Percentiles rank a stretch among this genome's conserved stretches.
phyloP scores from a whole-genome alignment of 306 rosid genomes.

The Parietaria judaica region DNA sequence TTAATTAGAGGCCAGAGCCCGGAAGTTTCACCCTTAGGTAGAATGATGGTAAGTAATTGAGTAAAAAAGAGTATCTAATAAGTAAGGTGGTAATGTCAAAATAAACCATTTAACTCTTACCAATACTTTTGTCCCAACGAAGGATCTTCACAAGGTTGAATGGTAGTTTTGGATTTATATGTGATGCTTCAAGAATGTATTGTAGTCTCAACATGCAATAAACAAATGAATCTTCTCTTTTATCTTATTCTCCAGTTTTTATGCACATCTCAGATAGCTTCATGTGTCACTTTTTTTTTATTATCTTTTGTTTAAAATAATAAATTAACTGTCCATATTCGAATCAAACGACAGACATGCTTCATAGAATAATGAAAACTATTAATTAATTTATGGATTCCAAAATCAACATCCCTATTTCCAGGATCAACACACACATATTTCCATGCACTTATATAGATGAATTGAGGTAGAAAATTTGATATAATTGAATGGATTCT shows the following conservation, averaged over 20 bases:
- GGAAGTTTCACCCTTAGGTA: no score
- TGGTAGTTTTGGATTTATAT: conserved; percentile 40
- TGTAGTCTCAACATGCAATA: conserved; percentile 35
- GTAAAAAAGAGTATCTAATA: no score
- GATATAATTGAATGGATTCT: no score
- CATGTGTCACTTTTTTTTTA: conserved; percentile 25
- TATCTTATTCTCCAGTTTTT: conserved; percentile 46
- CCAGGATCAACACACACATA: conserved; percentile 22
- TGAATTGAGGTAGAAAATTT: no score
- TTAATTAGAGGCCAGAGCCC: no score
- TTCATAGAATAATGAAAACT: conserved; percentile 37
- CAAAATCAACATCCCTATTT: conserved; percentile 29
- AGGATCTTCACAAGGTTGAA: conserved; percentile 28
- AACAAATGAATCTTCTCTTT: conserved; percentile 75
- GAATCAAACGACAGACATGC: conserved; percentile 68
- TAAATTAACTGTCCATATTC: conserved; percentile 23
- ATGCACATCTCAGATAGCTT: conserved; percentile 31
- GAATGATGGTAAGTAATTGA: no score
- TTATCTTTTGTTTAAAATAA: not conserved
- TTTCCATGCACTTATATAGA: conserved; percentile 18
- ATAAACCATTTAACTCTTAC: conserved; percentile 2
- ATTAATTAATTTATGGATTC: conserved; percentile 29
- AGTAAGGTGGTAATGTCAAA: no score
- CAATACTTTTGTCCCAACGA: conserved; percentile 14
- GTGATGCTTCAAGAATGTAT: conserved; percentile 17